These are phyloP conservation scores for Oryza coarctata DNA, from an alignment of 176 grass and related monocot species.

Conservation along the genomic window DNA sequence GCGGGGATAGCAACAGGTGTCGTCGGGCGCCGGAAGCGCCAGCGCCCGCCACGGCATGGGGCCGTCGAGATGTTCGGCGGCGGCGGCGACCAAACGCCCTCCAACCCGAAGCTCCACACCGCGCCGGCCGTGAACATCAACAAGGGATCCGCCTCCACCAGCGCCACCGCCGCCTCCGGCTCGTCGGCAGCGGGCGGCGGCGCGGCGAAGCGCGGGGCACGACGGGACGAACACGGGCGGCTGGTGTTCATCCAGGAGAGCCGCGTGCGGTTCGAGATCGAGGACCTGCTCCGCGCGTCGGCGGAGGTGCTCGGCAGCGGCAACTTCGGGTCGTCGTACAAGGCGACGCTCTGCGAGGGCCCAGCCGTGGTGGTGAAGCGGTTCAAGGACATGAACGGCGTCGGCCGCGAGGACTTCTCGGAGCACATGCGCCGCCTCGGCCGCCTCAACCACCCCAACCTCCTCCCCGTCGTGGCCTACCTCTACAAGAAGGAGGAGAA, in stretches of 20 bases:
- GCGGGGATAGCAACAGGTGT: slow-evolving; percentile 13
- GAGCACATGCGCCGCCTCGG: slow-evolving; percentile 97
- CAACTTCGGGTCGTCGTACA: slow-evolving; percentile 86
- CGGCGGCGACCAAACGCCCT: slow-evolving; percentile 39
- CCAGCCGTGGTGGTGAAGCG: slow-evolving; percentile 79
- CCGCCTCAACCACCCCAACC: slow-evolving; percentile 75
- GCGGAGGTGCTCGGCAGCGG: slow-evolving; percentile 90
- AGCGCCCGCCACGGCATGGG: background rate
- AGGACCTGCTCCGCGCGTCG: slow-evolving; percentile 79
- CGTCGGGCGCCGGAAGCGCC: background rate
- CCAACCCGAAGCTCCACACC: slow-evolving; percentile 46
- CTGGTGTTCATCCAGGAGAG: slow-evolving; percentile 77
- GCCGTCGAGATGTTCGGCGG: background rate
- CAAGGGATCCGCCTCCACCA: background rate
- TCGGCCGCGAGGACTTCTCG: slow-evolving; percentile 82
- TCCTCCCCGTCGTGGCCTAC: slow-evolving; percentile 82
- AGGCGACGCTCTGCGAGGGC: slow-evolving; percentile 63
- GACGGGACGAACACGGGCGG: slow-evolving; percentile 60
- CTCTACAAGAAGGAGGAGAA: slow-evolving; percentile 98
- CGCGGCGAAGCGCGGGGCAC: slow-evolving; percentile 3
- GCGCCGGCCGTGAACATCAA: slow-evolving; percentile 45
- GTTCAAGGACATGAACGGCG: slow-evolving; percentile 94
- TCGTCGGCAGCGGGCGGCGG: background rate
- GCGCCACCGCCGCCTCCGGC: background rate
- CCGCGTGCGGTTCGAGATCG: slow-evolving; percentile 68